These are phyloP conservation scores for Ajuga chamaepitys DNA, from an alignment of 257 asterid species.

Conservation along the genomic window DNA sequence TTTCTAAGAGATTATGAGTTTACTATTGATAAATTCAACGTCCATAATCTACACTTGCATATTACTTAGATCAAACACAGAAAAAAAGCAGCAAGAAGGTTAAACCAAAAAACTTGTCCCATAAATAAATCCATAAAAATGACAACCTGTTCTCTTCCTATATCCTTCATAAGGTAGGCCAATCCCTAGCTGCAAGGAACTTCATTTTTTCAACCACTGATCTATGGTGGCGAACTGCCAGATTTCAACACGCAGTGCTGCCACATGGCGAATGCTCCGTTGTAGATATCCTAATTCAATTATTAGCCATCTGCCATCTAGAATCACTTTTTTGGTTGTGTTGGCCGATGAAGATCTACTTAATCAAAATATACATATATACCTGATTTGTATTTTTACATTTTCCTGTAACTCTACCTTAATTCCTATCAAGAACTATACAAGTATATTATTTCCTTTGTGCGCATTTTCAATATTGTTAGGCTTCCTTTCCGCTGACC, in stretches of 20 bases:
- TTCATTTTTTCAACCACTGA: neutral
- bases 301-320: conserved; percentile 15
- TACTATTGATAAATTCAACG: too few species aligned
- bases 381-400: conserved; percentile 21
- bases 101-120: conserved; percentile 13
- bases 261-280: conserved; percentile 8
- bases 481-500: conserved; percentile 2
- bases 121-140: neutral
- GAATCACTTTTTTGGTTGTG: conserved; percentile 21
- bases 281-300: neutral
- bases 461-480: neutral
- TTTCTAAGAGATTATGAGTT: too few species aligned
- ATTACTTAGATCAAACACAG: too few species aligned
- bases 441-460: conserved; percentile 21
- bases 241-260: neutral
- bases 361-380: conserved; percentile 13
- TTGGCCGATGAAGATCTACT: conserved; percentile 16
- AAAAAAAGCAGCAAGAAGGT: too few species aligned
- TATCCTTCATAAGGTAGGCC: neutral
- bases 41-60: too few species aligned
- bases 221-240: neutral
- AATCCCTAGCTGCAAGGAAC: conserved; percentile 17
- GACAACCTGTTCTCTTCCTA: neutral
- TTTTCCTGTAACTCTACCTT: conserved; percentile 15
- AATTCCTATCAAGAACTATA: conserved; percentile 27